A percentile compares a stretch with the other conserved stretches of the same genome.
Evolutionary conservation across 2,329 filamentous ascomycete genomes (phyloP).

Genomic region (Neurospora sp.): DNA sequence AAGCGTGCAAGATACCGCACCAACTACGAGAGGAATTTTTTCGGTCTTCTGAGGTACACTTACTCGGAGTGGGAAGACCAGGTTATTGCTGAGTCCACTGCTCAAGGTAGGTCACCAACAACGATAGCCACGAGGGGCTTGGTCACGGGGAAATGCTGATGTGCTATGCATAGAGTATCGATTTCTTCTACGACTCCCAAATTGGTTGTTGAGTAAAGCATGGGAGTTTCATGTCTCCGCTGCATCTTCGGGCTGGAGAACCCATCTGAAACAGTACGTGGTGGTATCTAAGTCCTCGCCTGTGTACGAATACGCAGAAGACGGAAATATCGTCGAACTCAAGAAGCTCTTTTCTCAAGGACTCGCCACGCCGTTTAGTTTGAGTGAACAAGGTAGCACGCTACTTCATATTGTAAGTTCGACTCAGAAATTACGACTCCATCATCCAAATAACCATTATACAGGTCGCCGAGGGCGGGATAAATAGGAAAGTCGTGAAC

Average conservation of each 20-base stretch:
- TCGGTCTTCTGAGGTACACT: background rate
- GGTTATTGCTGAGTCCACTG: background rate
- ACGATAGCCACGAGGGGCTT: background rate
- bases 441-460: background rate
- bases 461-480: background rate
- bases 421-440: background rate
- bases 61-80: background rate
- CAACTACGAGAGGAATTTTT: background rate
- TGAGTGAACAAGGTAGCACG: background rate
- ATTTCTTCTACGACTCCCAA: background rate
- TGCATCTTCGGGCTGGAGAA: background rate
- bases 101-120: background rate
- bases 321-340: background rate
- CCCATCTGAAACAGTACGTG: background rate
- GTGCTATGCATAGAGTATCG: background rate
- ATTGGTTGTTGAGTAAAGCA: background rate
- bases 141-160: too few relatives aligned
- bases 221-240: background rate
- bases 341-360: background rate
- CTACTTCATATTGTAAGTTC: background rate
- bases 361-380: background rate
- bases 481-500: background rate
- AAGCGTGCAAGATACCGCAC: background rate
- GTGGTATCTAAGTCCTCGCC: background rate
- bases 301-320: background rate